Conservation (phyloP, 2,329 filamentous ascomycete species). For the Nakataea oryzae region DNA sequence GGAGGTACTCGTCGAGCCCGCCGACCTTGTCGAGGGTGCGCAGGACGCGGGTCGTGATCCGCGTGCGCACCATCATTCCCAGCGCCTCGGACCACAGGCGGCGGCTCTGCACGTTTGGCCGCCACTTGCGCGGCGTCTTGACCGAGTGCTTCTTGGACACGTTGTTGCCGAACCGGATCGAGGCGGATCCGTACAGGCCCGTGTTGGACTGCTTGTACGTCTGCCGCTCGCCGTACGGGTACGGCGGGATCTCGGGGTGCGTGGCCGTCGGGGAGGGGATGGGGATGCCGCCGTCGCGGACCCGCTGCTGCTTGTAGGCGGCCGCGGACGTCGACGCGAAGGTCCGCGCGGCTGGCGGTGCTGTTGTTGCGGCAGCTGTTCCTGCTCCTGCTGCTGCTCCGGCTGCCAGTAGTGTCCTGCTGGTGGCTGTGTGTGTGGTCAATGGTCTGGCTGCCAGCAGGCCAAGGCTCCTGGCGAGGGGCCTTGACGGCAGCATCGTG, state of each 20-base stretch:
- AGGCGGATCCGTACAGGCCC: constrained; percentile 59
- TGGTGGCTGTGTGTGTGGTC: background rate
- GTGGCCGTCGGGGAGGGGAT: constrained; percentile 35
- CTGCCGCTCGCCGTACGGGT: constrained; percentile 61
- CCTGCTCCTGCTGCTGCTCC: background rate
- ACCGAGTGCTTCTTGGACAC: constrained; percentile 56
- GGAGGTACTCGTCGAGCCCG: constrained; percentile 82
- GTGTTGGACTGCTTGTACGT: constrained; percentile 74
- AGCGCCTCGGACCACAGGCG: constrained; percentile 56
- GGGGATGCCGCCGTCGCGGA: constrained; percentile 17
- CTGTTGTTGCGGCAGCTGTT: background rate
- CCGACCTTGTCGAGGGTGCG: constrained; percentile 74
- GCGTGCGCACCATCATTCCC: constrained; percentile 51
- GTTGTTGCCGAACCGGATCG: constrained; percentile 72
- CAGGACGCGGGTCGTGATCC: constrained; percentile 59
- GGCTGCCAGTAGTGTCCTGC: background rate
- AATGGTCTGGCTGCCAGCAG: background rate
- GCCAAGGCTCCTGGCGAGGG: background rate
- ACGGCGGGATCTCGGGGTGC: constrained; percentile 39
- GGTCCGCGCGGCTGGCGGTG: background rate
- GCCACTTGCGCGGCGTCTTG: constrained; percentile 65
- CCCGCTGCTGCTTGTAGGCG: constrained; percentile 16
- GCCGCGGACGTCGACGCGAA: constrained; percentile 12
- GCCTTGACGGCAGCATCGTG: constrained; percentile 1
- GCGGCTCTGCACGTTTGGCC: constrained; percentile 63